Conservation (phyloP, 371 early-diverging fungal species). For the Nematocida homosporus region DNA sequence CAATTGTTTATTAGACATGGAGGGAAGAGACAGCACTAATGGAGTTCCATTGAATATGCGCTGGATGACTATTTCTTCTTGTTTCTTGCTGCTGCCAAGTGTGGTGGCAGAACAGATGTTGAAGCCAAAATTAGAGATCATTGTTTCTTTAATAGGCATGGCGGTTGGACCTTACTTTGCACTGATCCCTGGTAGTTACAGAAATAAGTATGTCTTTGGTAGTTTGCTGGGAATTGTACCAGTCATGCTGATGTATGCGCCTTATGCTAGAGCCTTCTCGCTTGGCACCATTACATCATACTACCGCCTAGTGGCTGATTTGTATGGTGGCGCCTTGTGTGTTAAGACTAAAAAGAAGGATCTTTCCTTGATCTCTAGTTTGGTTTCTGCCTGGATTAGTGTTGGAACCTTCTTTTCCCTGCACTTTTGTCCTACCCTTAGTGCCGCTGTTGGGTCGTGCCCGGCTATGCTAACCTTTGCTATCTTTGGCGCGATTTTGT, state of each 20-base stretch:
- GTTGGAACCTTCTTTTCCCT: slow-evolving; percentile 37
- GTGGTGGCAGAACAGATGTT: slow-evolving; percentile 17
- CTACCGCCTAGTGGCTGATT: slow-evolving; percentile 6
- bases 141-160: slow-evolving; percentile 27
- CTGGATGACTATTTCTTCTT: slow-evolving; percentile 7
- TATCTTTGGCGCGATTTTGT: background rate
- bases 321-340: slow-evolving; percentile 30
- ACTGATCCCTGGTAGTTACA: slow-evolving; percentile 32
- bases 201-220: slow-evolving; percentile 24
- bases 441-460: background rate
- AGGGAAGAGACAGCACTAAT: background rate
- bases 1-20: slow-evolving; percentile 37
- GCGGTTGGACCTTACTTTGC: slow-evolving; percentile 38
- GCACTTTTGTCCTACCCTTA: slow-evolving; percentile 23
- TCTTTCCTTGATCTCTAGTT: slow-evolving; percentile 4
- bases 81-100: slow-evolving; percentile 22
- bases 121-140: slow-evolving; percentile 8
- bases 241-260: background rate
- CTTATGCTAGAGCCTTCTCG: slow-evolving; percentile 7
- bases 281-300: slow-evolving; percentile 38
- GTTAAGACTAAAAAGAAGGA: slow-evolving; percentile 28
- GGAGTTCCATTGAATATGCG: slow-evolving; percentile 34
- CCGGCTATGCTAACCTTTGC: background rate
- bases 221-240: slow-evolving; percentile 8
- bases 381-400: slow-evolving; percentile 26